phyloP scores from a whole-genome alignment of 768 basidiomycete species.

The Leccinum uliginosum region DNA sequence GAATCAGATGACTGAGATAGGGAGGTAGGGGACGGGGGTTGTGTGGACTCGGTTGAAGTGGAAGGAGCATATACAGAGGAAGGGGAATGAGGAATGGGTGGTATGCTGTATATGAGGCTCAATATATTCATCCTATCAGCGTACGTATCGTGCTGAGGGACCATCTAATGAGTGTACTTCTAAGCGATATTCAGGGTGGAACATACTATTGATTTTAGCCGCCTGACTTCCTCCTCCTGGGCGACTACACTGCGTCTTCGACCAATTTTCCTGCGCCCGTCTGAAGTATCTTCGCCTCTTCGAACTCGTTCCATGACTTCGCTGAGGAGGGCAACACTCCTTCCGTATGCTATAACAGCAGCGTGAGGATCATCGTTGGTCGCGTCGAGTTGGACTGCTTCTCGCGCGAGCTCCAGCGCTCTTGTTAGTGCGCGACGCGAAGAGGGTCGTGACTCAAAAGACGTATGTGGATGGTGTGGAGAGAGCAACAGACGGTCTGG shows the following conservation, averaged over 20 bases:
- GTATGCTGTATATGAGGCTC: constrained; percentile 84
- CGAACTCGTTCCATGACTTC: constrained; percentile 92
- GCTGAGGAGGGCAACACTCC: constrained; percentile 79
- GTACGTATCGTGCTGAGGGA: constrained; percentile 83
- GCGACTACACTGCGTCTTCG: constrained; percentile 80
- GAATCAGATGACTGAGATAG: constrained; percentile 43
- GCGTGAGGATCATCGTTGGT: constrained; percentile 85
- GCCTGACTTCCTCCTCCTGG: constrained; percentile 83
- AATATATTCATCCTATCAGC: constrained; percentile 93
- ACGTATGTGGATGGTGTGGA: constrained; percentile 38
- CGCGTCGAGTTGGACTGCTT: constrained; percentile 84
- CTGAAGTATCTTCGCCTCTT: constrained; percentile 77
- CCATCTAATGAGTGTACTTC: constrained; percentile 14
- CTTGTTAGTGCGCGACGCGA: constrained; percentile 82
- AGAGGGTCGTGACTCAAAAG: constrained; percentile 54
- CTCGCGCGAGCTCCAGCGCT: constrained; percentile 83
- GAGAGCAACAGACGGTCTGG: constrained; percentile 43
- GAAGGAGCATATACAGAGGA: constrained; percentile 45
- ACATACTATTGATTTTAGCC: constrained; percentile 85
- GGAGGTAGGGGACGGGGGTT: constrained; percentile 34
- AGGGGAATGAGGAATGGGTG: constrained; percentile 65
- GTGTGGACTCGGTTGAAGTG: constrained; percentile 35
- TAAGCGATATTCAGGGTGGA: constrained; percentile 9
- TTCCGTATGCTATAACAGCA: constrained; percentile 85
- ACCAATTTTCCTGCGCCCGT: constrained; percentile 53